phyloP scores from a whole-genome alignment of 1,139 yeast genomes.

The Geotrichum candidum region DNA sequence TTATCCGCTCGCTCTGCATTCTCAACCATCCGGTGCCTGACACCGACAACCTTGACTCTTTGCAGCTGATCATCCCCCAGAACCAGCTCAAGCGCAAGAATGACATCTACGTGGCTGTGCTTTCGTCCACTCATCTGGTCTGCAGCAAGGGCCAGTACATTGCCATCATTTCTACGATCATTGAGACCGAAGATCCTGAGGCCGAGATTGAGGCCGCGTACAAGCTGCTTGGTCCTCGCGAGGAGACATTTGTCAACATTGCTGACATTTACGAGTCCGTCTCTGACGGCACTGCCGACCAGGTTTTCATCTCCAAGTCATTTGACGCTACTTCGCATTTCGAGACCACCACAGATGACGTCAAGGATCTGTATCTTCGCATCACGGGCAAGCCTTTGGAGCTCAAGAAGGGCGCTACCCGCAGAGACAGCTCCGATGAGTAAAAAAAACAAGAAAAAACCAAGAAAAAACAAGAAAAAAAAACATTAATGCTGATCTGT shows the following conservation, averaged over 20 bases:
- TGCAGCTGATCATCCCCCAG: conserved; percentile 93
- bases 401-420: conserved; percentile 52
- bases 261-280: conserved; percentile 86
- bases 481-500: background rate
- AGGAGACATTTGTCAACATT: conserved; percentile 95
- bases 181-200: conserved; percentile 91
- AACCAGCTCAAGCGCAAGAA: conserved; percentile 90
- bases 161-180: conserved; percentile 90
- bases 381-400: conserved; percentile 90
- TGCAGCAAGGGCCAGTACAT: conserved; percentile 83
- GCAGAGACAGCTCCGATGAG: conserved; percentile 39
- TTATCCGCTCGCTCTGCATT: conserved; percentile 91
- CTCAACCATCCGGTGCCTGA: conserved; percentile 84
- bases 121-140: conserved; percentile 86
- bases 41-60: conserved; percentile 78
- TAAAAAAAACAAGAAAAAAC: background rate
- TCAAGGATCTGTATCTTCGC: conserved; percentile 85
- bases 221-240: conserved; percentile 68
- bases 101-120: conserved; percentile 88
- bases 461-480: background rate
- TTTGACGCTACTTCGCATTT: conserved; percentile 95
- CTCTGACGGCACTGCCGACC: conserved; percentile 73
- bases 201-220: conserved; percentile 91
- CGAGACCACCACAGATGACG: conserved; percentile 94
- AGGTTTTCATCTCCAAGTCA: conserved; percentile 76